Base-by-base conservation (phyloP, 108 stramenopile genomes). In the Poteriospumella lacustris region DNA sequence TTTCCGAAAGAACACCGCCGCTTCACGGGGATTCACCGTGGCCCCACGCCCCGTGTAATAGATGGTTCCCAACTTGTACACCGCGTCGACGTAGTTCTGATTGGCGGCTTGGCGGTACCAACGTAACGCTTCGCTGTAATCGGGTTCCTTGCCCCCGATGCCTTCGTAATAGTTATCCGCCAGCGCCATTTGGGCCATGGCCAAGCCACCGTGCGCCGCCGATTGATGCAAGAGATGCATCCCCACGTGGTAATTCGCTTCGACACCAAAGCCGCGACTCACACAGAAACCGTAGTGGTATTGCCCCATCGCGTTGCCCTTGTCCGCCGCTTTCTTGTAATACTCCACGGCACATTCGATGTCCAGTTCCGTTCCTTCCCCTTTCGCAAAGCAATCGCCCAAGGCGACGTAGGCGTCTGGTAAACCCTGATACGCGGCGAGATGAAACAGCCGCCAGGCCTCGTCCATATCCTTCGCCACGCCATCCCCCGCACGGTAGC, bases 91-190 rank as follows among this genome's bases (percentile, higher is more conserved):
- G 19, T 67, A 12, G 9, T 19, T 19, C 19, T 67, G 12, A 38
- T 67, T 33, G 9, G 64, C 64, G 9, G 64, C 64, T 41, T 40
- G 64, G 36, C 36, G 40, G 19, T 40, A 41, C 19, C 40, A 67
- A 9, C 19, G 36, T 15, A 67, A 67, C 19, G 64, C 64, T 67
- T 67, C n/a, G n/a, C n/a, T n/a, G n/a, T n/a, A n/a, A n/a, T n/a
- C n/a, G n/a, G n/a, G n/a, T n/a, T n/a, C n/a, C n/a, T n/a, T n/a
- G n/a, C n/a, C n/a, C n/a, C n/a, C 40, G 9, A 41, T 9, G 19
- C 64, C 64, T 12, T 67, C 19, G 19, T 19, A 9, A 67, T 67
- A 67, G 64, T 9, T 15, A 38, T 15, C 12, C 12, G 12, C 64
- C 31, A 67, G 19, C 15, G 12, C 31, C 9, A 12, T 15, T 33